Percentiles rank a stretch among this genome's conserved stretches.
Evolutionary conservation across 1,284 basidiomycete genomes (phyloP).

Genomic region (Chiua sp.): DNA sequence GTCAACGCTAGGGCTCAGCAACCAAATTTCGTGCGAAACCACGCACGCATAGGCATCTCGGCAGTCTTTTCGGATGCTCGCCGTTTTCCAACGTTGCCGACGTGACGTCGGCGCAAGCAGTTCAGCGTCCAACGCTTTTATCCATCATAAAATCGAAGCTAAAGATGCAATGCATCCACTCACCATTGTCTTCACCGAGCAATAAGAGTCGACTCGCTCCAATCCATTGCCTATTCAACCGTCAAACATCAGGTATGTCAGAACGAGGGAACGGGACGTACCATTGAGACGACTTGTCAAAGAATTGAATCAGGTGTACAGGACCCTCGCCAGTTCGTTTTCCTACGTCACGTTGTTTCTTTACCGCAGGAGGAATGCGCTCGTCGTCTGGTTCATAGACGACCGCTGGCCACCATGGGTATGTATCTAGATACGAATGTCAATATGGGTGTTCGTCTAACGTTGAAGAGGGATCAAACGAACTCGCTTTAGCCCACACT

Average conservation of each 20-base stretch:
- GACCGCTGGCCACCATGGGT: constrained; percentile 72
- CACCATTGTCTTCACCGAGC: constrained; percentile 65
- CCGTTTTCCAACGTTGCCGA: constrained; percentile 57
- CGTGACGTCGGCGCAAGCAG: constrained; percentile 49
- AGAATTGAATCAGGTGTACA: constrained; percentile 70
- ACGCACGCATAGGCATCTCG: constrained; percentile 54
- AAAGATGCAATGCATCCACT: constrained; percentile 22
- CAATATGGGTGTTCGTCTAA: constrained; percentile 9
- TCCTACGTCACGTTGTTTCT: constrained; percentile 40
- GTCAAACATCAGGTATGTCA: constrained; percentile 5
- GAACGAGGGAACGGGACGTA: constrained; percentile 32
- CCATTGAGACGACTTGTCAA: constrained; percentile 66
- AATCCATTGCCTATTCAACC: constrained; percentile 57
- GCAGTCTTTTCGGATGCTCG: constrained; percentile 49
- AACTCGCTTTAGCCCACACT: constrained; percentile 72
- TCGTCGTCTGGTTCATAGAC: constrained; percentile 58
- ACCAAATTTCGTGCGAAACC: neutral
- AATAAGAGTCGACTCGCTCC: constrained; percentile 51
- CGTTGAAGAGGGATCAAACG: constrained; percentile 1
- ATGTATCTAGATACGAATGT: constrained; percentile 47
- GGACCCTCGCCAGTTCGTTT: constrained; percentile 40
- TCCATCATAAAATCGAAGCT: neutral
- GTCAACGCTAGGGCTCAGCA: neutral
- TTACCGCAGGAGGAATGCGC: constrained; percentile 55
- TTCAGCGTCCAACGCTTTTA: constrained; percentile 55